Percentiles rank a stretch among this genome's conserved stretches.
Evolutionary conservation across 73 alveolate species (phyloP).

Genomic region (Paramecium primaurelia): DNA sequence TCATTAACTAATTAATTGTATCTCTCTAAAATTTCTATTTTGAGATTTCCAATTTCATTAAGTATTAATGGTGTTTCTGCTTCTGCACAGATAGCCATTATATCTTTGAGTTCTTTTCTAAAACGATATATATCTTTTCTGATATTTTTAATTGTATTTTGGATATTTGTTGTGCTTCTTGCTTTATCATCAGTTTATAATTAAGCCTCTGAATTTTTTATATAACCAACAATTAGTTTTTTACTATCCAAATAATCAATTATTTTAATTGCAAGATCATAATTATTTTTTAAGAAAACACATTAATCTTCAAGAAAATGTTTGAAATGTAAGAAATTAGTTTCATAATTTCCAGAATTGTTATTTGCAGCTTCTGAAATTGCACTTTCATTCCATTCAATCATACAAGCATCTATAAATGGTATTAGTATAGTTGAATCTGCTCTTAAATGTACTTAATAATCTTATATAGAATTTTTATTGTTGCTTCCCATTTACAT

Average conservation of each 20-base stretch:
- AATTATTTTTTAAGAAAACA: background rate
- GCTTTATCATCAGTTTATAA: background rate
- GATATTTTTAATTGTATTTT: background rate
- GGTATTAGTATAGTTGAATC: background rate
- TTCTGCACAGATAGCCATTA: background rate
- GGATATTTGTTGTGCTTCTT: background rate
- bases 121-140: background rate
- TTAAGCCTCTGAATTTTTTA: background rate
- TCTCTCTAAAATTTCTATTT: background rate
- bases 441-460: background rate
- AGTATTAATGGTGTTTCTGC: background rate
- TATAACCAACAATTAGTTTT: background rate
- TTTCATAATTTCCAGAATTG: background rate
- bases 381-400: background rate
- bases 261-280: background rate
- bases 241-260: background rate
- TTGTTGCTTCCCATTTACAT: background rate
- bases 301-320: background rate
- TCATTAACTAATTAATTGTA: background rate
- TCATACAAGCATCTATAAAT: background rate
- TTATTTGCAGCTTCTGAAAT: background rate
- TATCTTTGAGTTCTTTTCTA: background rate
- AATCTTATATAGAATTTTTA: background rate
- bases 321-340: background rate
- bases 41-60: background rate